Evolutionary conservation across 306 rosid genomes (phyloP).

Genomic region (Cicer judaicum): DNA sequence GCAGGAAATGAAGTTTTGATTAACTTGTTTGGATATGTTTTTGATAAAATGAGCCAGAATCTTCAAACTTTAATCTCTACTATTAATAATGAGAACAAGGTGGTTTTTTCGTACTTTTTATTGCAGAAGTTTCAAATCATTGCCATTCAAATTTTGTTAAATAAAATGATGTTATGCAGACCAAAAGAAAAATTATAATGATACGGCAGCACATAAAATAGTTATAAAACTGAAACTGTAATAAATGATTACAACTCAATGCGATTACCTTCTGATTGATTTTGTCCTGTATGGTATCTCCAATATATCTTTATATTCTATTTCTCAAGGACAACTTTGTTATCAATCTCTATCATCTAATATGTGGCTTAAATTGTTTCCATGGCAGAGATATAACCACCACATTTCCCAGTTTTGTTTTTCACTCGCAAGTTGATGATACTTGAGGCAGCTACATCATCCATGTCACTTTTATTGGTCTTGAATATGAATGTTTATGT

Average conservation of each 20-base stretch:
- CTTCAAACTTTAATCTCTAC: not conserved
- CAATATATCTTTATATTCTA: conserved; percentile 7
- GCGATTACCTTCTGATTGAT: conserved; percentile 26
- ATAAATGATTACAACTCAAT: conserved; percentile 8
- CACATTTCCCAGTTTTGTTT: conserved; percentile 82
- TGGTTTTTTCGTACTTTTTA: not conserved
- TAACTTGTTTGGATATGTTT: conserved; percentile 29
- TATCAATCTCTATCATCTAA: conserved; percentile 6
- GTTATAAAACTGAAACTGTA: not conserved
- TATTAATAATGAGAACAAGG: not conserved
- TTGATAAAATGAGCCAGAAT: conserved; percentile 20
- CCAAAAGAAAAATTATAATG: not conserved
- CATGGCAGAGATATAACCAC: conserved; percentile 78
- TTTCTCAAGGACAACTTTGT: conserved; percentile 14
- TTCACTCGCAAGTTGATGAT: conserved; percentile 79
- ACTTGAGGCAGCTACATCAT: conserved; percentile 49
- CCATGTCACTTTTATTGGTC: conserved; percentile 42
- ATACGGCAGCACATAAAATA: not conserved
- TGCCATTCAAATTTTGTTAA: conserved; percentile 21
- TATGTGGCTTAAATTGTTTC: conserved; percentile 32
- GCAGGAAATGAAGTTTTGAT: conserved; percentile 20
- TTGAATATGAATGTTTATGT: conserved; percentile 38
- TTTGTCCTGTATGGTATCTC: conserved; percentile 25
- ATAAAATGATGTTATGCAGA: not conserved
- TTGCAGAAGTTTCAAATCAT: conserved; percentile 12